These are phyloP conservation scores for Suzukiozyma palmioleophila DNA, from an alignment of 1,139 yeast species.

Conservation along the genomic window DNA sequence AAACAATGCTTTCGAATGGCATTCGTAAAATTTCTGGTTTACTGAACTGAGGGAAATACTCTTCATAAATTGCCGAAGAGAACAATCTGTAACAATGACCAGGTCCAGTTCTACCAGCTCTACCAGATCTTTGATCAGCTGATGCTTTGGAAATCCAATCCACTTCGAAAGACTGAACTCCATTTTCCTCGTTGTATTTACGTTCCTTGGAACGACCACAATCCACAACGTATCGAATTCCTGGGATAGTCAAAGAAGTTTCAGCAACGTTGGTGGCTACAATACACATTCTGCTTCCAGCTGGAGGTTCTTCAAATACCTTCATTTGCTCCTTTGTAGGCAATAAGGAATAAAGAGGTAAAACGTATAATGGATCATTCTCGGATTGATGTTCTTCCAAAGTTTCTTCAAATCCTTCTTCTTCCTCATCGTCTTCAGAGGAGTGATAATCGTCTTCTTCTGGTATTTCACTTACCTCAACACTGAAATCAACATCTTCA, in stretches of 20 bases:
- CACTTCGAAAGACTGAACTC: constrained; percentile 88
- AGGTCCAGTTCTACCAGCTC: constrained; percentile 99
- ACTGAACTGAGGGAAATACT: constrained; percentile 76
- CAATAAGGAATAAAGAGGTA: constrained; percentile 86
- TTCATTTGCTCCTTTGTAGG: constrained; percentile 95
- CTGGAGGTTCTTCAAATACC: constrained; percentile 83
- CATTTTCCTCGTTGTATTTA: constrained; percentile 74
- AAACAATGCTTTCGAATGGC: constrained; percentile 94
- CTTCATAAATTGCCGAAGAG: constrained; percentile 93
- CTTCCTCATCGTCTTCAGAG: constrained; percentile 53
- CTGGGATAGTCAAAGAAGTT: constrained; percentile 94
- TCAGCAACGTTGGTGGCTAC: constrained; percentile 98
- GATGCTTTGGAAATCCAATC: constrained; percentile 96
- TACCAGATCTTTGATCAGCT: constrained; percentile 92
- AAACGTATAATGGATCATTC: constrained; percentile 78
- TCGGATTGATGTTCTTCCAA: constrained; percentile 72
- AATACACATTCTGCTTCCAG: constrained; percentile 80
- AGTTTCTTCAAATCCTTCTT: constrained; percentile 88
- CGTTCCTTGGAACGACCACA: constrained; percentile 93
- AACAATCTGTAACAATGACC: constrained; percentile 93
- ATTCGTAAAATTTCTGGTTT: constrained; percentile 87
- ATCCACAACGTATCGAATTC: constrained; percentile 91
- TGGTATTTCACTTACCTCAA: constrained; percentile 34
- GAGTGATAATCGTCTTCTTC: constrained; percentile 28
- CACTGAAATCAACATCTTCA: constrained; percentile 84